Evolutionary conservation across 2,329 filamentous ascomycete species (phyloP).

Genomic region (Kalmusia sp.): DNA sequence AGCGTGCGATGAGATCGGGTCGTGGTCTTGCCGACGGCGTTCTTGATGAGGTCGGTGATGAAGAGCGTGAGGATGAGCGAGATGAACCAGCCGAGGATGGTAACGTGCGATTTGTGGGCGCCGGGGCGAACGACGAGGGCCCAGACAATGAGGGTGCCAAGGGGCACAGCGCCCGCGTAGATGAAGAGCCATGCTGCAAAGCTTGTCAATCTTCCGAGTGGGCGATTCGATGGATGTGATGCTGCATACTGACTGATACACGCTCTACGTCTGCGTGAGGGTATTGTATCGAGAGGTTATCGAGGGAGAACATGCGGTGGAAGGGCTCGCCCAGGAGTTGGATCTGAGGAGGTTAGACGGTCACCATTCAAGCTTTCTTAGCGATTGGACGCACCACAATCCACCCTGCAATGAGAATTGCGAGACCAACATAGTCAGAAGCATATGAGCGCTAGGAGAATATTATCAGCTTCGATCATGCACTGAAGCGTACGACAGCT

Average conservation of each 20-base stretch:
- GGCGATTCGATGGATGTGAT: neutral
- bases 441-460: constrained; percentile 75
- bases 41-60: constrained; percentile 88
- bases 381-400: constrained; percentile 29
- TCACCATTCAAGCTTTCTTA: constrained; percentile 53
- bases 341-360: constrained; percentile 55
- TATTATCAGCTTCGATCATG: constrained; percentile 14
- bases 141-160: constrained; percentile 71
- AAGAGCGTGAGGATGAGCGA: constrained; percentile 76
- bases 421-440: constrained; percentile 84
- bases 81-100: constrained; percentile 80
- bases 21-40: constrained; percentile 82
- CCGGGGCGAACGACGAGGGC: constrained; percentile 68
- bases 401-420: constrained; percentile 72
- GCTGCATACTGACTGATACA: constrained; percentile 74
- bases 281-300: constrained; percentile 83
- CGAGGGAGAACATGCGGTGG: constrained; percentile 91
- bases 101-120: constrained; percentile 82
- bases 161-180: constrained; percentile 77
- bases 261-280: constrained; percentile 85
- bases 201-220: constrained; percentile 12
- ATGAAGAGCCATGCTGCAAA: constrained; percentile 74
- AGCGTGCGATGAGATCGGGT: constrained; percentile 88
- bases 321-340: constrained; percentile 80
- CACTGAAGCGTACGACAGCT: neutral